phyloP scores from a whole-genome alignment of 768 basidiomycete genomes.

The Cystobasidium ongulense region DNA sequence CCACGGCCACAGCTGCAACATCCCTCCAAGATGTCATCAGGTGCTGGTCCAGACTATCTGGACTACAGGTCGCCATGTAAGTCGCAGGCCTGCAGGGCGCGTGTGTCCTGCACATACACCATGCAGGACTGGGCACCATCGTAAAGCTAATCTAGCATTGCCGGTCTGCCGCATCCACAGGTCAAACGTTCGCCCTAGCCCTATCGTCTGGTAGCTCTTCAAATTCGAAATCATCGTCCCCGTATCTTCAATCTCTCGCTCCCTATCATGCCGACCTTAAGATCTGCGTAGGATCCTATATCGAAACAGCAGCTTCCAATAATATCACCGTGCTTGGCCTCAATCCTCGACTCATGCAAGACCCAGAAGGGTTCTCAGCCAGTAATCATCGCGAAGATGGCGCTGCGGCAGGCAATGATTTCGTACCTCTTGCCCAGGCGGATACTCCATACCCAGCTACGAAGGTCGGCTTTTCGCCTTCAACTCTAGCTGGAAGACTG shows the following conservation, averaged over 20 bases:
- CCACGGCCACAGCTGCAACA: neutral
- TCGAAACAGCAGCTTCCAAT: slow-evolving; percentile 1
- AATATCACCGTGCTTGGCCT: slow-evolving; percentile 28
- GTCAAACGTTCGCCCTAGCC: slow-evolving; percentile 8
- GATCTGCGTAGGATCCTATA: slow-evolving; percentile 25
- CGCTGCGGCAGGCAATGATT: slow-evolving; percentile 58
- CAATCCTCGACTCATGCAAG: slow-evolving; percentile 12
- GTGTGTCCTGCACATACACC: neutral
- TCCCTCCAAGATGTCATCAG: slow-evolving; percentile 5
- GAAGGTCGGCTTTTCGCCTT: slow-evolving; percentile 85
- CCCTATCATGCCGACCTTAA: slow-evolving; percentile 21
- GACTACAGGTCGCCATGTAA: slow-evolving; percentile 18
- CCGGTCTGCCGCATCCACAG: neutral
- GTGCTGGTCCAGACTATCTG: slow-evolving; percentile 23
- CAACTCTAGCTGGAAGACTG: slow-evolving; percentile 26
- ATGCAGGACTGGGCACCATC: neutral
- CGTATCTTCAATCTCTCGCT: neutral
- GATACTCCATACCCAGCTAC: slow-evolving; percentile 89
- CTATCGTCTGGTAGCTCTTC: neutral
- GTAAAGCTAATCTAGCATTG: neutral
- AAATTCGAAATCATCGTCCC: neutral
- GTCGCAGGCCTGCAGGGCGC: neutral
- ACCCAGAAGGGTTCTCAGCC: neutral
- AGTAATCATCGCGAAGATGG: neutral
- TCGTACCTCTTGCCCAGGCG: slow-evolving; percentile 72